phyloP scores from a whole-genome alignment of 352 stramenopile genomes.

The Globisporangium cystogenes region DNA sequence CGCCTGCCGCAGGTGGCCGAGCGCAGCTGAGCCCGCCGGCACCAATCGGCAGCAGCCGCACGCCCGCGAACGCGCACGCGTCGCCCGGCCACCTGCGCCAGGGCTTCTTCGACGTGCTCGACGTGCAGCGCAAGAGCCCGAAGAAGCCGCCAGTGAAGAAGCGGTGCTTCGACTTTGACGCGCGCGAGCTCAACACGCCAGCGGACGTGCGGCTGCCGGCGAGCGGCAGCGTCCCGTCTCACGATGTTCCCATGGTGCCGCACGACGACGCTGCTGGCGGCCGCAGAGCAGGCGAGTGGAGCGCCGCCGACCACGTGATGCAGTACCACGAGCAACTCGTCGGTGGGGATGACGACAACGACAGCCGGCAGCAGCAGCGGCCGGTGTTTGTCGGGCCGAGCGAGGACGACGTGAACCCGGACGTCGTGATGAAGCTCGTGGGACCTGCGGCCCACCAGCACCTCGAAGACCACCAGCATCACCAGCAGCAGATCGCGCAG shows the following conservation, averaged over 20 bases:
- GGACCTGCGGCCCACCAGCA: background rate
- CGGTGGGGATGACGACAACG: background rate
- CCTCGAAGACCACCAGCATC: background rate
- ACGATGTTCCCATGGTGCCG: background rate
- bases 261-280: background rate
- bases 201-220: background rate
- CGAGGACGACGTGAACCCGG: background rate
- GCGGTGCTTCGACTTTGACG: conserved; percentile 9
- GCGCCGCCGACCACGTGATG: background rate
- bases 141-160: conserved; percentile 4
- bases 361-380: background rate
- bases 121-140: conserved; percentile 14
- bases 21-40: conserved; percentile 1
- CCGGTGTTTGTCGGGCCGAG: background rate
- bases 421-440: conserved; percentile 3
- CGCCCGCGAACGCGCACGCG: conserved; percentile 1
- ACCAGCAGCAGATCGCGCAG: background rate
- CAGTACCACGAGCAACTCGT: background rate
- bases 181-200: conserved; percentile 6
- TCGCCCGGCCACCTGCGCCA: background rate
- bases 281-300: background rate
- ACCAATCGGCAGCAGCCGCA: background rate
- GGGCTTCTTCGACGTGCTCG: conserved; percentile 3
- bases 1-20: background rate
- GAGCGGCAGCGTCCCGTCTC: background rate